A percentile compares a stretch with the other conserved stretches of the same genome.
These are phyloP conservation scores for Rhodamnia rubescens DNA, from an alignment of 345 rosid genomes.

Conservation along the genomic window DNA sequence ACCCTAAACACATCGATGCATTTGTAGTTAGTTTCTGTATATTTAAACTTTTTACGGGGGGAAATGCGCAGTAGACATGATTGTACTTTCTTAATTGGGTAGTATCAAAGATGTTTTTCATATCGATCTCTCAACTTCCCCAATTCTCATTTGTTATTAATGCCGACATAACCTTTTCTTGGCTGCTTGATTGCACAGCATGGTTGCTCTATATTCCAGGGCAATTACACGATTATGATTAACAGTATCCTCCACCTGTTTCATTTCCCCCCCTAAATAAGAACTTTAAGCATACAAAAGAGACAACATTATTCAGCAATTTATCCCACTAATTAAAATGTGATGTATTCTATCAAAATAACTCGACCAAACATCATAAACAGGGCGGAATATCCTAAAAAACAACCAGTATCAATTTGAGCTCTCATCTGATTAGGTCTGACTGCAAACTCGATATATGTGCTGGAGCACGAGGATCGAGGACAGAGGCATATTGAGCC, in stretches of 20 bases:
- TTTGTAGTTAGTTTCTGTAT: too few species aligned
- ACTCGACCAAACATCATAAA: neutral
- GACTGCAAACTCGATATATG: neutral
- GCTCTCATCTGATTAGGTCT: neutral
- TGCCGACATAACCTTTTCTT: too few species aligned
- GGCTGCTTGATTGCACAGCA: too few species aligned
- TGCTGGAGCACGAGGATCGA: conserved; percentile 40
- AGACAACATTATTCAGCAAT: neutral
- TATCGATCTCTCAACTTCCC: too few species aligned
- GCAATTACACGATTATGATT: neutral
- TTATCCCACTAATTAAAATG: neutral
- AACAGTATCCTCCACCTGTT: neutral
- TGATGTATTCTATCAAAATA: neutral
- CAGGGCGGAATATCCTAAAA: neutral
- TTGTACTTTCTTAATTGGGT: too few species aligned
- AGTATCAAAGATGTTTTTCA: too few species aligned
- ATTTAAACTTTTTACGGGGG: too few species aligned
- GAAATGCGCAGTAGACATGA: too few species aligned
- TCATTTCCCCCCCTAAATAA: neutral
- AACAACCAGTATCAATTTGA: neutral
- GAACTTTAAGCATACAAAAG: neutral
- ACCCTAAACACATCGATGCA: too few species aligned
- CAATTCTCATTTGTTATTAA: too few species aligned
- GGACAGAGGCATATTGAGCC: conserved; percentile 41
- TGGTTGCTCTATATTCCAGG: too few species aligned